phyloP scores from a whole-genome alignment of 75 land plant genomes.

The Picea sitchensis region DNA sequence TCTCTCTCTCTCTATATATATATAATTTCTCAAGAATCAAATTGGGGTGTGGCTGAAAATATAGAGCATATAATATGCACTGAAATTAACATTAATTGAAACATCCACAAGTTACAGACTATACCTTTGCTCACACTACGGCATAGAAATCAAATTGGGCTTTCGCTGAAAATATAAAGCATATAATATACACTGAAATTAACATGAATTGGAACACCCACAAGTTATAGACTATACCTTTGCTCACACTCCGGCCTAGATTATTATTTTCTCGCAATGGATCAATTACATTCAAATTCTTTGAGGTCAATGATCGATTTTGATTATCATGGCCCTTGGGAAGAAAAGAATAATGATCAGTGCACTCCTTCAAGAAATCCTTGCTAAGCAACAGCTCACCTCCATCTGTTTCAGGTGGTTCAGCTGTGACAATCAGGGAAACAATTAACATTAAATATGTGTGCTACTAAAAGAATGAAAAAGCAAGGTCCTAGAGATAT shows the following conservation, averaged over 20 bases:
- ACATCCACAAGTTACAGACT: too few relatives aligned
- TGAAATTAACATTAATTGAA: too few relatives aligned
- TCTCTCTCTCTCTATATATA: too few relatives aligned
- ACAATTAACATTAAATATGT: too few relatives aligned
- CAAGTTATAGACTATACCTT: slow-evolving; percentile 36
- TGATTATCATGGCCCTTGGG: slow-evolving; percentile 38
- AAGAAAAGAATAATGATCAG: slow-evolving; percentile 41
- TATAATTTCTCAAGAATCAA: too few relatives aligned
- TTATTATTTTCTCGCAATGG: slow-evolving; percentile 82
- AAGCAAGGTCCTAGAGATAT: too few relatives aligned
- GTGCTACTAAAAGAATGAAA: too few relatives aligned
- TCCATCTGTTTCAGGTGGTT: slow-evolving; percentile 56
- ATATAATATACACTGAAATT: too few relatives aligned
- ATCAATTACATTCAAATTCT: slow-evolving; percentile 86
- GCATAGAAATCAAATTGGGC: slow-evolving; percentile 37
- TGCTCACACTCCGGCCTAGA: slow-evolving; percentile 93
- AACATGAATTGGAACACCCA: too few relatives aligned
- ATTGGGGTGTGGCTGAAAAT: too few relatives aligned
- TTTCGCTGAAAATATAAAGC: too few relatives aligned
- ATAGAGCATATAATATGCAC: too few relatives aligned
- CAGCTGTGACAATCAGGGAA: slow-evolving; percentile 32
- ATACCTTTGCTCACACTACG: slow-evolving; percentile 93
- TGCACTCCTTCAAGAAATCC: slow-evolving; percentile 58
- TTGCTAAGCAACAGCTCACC: not conserved
- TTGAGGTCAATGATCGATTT: slow-evolving; percentile 40